These are phyloP conservation scores for Lecanosticta acicola DNA, from an alignment of 2,329 filamentous ascomycete genomes.

Conservation along the genomic window DNA sequence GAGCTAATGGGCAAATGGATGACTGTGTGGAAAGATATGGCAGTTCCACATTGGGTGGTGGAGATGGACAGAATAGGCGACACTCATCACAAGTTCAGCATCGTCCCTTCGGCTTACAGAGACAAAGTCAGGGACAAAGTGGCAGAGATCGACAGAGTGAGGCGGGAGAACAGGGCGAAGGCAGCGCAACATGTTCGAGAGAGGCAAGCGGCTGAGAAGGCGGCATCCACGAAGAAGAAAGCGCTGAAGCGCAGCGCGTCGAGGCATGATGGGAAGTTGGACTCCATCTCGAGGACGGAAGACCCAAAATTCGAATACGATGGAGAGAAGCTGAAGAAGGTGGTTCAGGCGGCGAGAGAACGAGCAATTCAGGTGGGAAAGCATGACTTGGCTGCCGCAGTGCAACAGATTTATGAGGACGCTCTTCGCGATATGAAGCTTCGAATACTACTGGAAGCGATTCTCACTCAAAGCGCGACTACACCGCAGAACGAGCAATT, in stretches of 20 bases:
- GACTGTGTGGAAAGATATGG: conserved; percentile 13
- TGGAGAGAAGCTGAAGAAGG: conserved; percentile 12
- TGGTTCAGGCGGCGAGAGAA: conserved; percentile 38
- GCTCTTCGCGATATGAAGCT: conserved; percentile 34
- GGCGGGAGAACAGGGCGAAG: background rate
- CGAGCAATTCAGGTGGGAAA: conserved; percentile 34
- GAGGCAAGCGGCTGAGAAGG: background rate
- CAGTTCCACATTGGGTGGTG: conserved; percentile 18
- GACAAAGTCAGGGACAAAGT: conserved; percentile 3
- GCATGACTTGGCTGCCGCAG: conserved; percentile 30
- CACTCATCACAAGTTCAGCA: conserved; percentile 8
- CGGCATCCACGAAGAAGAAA: conserved; percentile 2
- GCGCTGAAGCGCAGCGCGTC: too few species aligned
- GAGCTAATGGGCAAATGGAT: conserved; percentile 15
- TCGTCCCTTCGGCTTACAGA: conserved; percentile 7
- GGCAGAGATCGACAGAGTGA: conserved; percentile 4
- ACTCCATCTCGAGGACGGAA: background rate
- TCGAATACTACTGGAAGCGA: conserved; percentile 36
- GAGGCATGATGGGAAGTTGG: too few species aligned
- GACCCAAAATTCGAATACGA: conserved; percentile 10
- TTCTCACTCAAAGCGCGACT: conserved; percentile 37
- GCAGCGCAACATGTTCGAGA: background rate
- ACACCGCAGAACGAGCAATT: conserved; percentile 37
- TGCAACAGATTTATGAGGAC: conserved; percentile 38
- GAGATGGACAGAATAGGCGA: conserved; percentile 6